These are phyloP conservation scores for Pseudisothecium myosuroides DNA, from an alignment of 225 moss, liverwort and hornwort genomes.

Conservation along the genomic window DNA sequence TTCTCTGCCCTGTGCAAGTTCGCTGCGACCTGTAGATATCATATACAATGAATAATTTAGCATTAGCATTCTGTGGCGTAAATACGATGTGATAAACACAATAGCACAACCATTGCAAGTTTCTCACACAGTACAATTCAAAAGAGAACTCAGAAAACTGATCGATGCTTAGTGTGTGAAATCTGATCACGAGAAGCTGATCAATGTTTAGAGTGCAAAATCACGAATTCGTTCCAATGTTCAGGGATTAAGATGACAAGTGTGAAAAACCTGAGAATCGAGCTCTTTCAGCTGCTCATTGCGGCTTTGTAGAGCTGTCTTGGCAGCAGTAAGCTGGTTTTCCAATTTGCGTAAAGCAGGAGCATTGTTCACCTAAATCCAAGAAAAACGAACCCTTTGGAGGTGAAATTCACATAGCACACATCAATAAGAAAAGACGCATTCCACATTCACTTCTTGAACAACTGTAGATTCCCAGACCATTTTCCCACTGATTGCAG, in stretches of 20 bases:
- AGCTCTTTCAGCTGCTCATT: conserved; percentile 47
- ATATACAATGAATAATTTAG: background rate
- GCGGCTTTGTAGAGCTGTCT: conserved; percentile 26
- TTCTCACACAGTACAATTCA: background rate
- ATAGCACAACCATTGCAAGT: background rate
- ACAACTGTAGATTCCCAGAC: background rate
- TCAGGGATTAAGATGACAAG: background rate
- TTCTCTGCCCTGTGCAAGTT: conserved; percentile 35
- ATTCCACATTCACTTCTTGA: background rate
- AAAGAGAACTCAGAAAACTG: background rate
- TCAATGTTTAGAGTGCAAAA: background rate
- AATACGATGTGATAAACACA: background rate
- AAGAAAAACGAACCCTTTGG: background rate
- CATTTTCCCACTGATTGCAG: background rate
- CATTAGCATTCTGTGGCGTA: background rate
- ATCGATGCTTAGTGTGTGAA: background rate
- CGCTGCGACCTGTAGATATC: conserved; percentile 15
- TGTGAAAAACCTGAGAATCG: conserved; percentile 34
- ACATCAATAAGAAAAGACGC: background rate
- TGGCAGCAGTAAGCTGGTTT: conserved; percentile 40
- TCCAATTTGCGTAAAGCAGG: conserved; percentile 38
- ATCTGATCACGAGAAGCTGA: background rate
- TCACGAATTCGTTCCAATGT: background rate
- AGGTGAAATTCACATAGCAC: background rate
- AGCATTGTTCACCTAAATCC: conserved; percentile 12